Evolutionary conservation across 164 flowering plant genomes (phyloP), one percentile per base, ranked within the genome.

Genomic region (Tinospora cordifolia): DNA sequence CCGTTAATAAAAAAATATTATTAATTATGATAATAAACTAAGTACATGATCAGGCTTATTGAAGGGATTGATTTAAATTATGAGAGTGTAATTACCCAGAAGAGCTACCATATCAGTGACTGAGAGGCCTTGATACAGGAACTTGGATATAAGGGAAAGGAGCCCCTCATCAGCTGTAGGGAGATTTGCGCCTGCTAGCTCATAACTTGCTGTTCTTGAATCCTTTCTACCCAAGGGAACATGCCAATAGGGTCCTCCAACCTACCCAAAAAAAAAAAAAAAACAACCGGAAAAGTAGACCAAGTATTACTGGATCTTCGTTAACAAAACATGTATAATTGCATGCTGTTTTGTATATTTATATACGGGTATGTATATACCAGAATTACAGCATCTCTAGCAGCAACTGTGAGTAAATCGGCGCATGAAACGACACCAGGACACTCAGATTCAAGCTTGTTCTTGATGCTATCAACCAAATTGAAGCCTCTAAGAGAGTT

Each of bases 221-320:
- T 93, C 98, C 71, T 86, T 91, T 75, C 97, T 83, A 36, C 98
- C 98, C 41, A 93, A 38, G 17, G 95, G 95, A 69, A 93, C 97
- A 74, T 91, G 84, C 97, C 98, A 93, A 58, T 89, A 90, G 0
- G 97, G 98, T 54, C 97, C 98, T 41, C 98, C 97, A 75, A 88
- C 96, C 98, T 93, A 75, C 51, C n/a, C n/a, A n/a, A n/a, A n/a
- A n/a, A n/a, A n/a, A n/a, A n/a, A n/a, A n/a, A n/a, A n/a, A 75
- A 38, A 14, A 47, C 0, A 47, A 47, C 19, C 14, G 4, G 14
- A 47, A 13, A 19, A 3, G 11, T 12, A 47, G 11, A 47, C 54
- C 14, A 10, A 19, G 4, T 47, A 47, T 12, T 49, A 14, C n/a
- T n/a, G n/a, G n/a, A 49, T 12, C 36, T 30, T 30, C 36, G 36